These are phyloP conservation scores for Nicotiana rustica DNA, from an alignment of 305 asterid species.

Conservation along the genomic window DNA sequence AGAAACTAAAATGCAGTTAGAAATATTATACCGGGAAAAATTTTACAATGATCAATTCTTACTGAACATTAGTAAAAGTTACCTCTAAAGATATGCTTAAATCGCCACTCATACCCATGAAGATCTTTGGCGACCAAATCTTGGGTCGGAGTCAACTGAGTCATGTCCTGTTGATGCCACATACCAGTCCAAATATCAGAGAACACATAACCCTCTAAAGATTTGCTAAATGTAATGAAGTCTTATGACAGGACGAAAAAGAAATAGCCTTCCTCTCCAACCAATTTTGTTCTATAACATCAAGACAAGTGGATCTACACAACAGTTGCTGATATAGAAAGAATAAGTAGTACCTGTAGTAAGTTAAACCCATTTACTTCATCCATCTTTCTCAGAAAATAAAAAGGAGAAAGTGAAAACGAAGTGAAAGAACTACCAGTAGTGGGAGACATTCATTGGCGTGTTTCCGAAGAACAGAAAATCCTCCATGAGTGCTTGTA, in stretches of 20 bases:
- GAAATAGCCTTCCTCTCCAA: neutral
- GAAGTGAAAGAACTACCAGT: slow-evolving; percentile 51
- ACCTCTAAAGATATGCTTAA: slow-evolving; percentile 82
- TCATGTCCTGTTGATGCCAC: slow-evolving; percentile 67
- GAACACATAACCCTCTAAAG: neutral
- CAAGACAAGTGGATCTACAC: neutral
- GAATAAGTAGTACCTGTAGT: neutral
- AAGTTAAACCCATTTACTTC: neutral
- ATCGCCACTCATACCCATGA: slow-evolving; percentile 86
- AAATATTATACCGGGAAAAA: slow-evolving; percentile 4
- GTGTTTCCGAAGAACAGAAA: slow-evolving; percentile 88
- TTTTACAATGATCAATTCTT: neutral
- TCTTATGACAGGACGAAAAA: neutral
- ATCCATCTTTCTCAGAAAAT: neutral
- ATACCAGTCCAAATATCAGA: neutral
- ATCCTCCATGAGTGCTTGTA: slow-evolving; percentile 95
- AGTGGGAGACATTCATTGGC: slow-evolving; percentile 91
- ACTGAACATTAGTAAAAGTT: slow-evolving; percentile 10
- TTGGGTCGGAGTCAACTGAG: slow-evolving; percentile 80
- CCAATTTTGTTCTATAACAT: neutral
- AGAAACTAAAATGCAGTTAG: slow-evolving; percentile 29
- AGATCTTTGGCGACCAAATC: slow-evolving; percentile 88
- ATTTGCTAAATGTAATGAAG: slow-evolving; percentile 1
- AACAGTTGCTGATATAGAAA: neutral
- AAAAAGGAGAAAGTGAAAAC: neutral